Evolutionary conservation across 2,329 filamentous ascomycete species (phyloP).

Genomic region (Apiospora hydei): DNA sequence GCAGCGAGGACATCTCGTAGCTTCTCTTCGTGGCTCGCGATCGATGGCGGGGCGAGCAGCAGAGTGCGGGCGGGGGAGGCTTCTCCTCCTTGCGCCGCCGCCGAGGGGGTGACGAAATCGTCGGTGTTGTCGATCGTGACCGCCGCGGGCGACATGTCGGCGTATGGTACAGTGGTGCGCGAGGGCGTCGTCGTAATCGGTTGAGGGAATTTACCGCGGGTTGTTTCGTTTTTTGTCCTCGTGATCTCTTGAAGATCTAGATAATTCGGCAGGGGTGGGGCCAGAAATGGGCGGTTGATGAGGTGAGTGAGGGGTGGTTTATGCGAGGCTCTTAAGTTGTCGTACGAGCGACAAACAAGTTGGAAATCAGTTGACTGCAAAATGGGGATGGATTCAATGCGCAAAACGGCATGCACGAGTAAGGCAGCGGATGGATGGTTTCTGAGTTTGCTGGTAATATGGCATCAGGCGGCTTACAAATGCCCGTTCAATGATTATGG

Average conservation of each 20-base stretch:
- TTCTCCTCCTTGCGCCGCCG: constrained; percentile 34
- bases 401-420: constrained; percentile 10
- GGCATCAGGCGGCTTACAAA: constrained; percentile 20
- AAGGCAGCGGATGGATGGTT: background rate
- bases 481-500: constrained; percentile 18
- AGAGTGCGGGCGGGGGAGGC: constrained; percentile 64
- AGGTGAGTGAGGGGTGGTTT: constrained; percentile 3
- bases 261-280: background rate
- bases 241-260: constrained; percentile 20
- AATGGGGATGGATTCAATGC: background rate
- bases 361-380: constrained; percentile 2
- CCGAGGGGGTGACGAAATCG: constrained; percentile 34
- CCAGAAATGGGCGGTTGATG: constrained; percentile 19
- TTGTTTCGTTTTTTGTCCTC: background rate
- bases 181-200: constrained; percentile 10
- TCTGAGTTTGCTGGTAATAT: background rate
- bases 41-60: constrained; percentile 87
- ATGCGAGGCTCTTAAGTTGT: constrained; percentile 15
- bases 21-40: constrained; percentile 83
- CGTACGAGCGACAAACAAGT: constrained; percentile 17
- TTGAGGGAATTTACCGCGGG: constrained; percentile 10
- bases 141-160: constrained; percentile 57
- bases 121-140: constrained; percentile 47
- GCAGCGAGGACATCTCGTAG: constrained; percentile 74
- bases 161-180: background rate